phyloP scores from a whole-genome alignment of 1,139 yeast species.

The Tardiomyces depauwii region DNA sequence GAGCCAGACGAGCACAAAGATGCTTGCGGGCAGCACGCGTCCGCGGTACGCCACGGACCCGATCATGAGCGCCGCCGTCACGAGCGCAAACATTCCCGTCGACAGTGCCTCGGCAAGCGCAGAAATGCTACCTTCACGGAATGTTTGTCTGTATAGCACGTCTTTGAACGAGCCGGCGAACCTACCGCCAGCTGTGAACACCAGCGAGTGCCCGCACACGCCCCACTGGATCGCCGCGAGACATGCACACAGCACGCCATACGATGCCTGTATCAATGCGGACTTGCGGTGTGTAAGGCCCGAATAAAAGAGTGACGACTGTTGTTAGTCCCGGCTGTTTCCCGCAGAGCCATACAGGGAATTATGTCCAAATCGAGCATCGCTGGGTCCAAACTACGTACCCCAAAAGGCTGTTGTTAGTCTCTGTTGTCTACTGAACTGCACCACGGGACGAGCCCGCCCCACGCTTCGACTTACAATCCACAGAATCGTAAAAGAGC shows the following conservation, averaged over 20 bases:
- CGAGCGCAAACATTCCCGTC: constrained; percentile 40
- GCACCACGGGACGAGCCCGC: no score
- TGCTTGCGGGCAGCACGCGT: constrained; percentile 39
- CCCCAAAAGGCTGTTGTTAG: neutral
- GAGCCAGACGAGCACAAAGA: constrained; percentile 46
- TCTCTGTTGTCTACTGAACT: no score
- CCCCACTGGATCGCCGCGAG: constrained; percentile 43
- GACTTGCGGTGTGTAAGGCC: constrained; percentile 49
- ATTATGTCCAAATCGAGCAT: no score
- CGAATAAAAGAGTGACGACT: constrained; percentile 35
- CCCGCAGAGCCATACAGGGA: neutral
- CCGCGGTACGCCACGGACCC: constrained; percentile 55
- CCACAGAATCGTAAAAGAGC: constrained; percentile 14
- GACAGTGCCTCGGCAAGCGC: constrained; percentile 35
- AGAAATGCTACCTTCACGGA: constrained; percentile 33
- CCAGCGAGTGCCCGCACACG: constrained; percentile 40
- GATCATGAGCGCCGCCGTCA: constrained; percentile 43
- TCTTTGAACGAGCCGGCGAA: constrained; percentile 39
- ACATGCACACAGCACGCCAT: constrained; percentile 36
- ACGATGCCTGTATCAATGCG: constrained; percentile 42
- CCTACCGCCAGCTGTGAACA: constrained; percentile 30
- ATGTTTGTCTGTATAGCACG: constrained; percentile 29
- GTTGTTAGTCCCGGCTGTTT: neutral
- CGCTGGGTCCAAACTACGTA: no score
- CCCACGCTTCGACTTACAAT: constrained; percentile 11